phyloP scores from a whole-genome alignment of 352 stramenopile genomes.

The Phytopythium oedochilum region DNA sequence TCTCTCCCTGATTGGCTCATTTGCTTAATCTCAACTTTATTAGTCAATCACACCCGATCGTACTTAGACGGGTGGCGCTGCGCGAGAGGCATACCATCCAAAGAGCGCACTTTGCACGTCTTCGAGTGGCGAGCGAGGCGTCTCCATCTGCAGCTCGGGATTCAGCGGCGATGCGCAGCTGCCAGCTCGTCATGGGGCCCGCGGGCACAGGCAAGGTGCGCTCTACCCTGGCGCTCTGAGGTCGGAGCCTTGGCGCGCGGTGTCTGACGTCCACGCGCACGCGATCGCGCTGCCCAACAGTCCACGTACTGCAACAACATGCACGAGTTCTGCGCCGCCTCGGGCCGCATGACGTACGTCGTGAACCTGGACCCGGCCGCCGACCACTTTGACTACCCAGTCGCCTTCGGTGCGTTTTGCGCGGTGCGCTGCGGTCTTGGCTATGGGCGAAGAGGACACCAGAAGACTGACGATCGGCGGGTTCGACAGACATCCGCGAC shows the following conservation, averaged over 20 bases:
- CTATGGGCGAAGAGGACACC: no score
- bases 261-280: background rate
- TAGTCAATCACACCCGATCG: no score
- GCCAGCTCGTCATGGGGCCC: slow-evolving; percentile 90
- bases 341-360: slow-evolving; percentile 88
- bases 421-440: slow-evolving; percentile 2
- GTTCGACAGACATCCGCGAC: slow-evolving; percentile 91
- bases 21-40: no score
- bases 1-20: no score
- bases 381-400: slow-evolving; percentile 86
- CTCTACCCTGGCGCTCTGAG: background rate
- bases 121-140: no score
- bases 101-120: background rate
- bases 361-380: slow-evolving; percentile 97
- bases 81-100: background rate
- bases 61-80: no score
- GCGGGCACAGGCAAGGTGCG: slow-evolving; percentile 88
- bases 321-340: slow-evolving; percentile 88
- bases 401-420: slow-evolving; percentile 75
- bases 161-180: slow-evolving; percentile 75
- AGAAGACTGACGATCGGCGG: no score
- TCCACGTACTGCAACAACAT: slow-evolving; percentile 93
- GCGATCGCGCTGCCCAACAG: slow-evolving; percentile 26
- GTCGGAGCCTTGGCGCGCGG: background rate
- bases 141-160: no score